Percentiles rank a stretch among this genome's conserved stretches.
Evolutionary conservation across 2,329 filamentous ascomycete species (phyloP).

Genomic region (Lizonia empirigonia): DNA sequence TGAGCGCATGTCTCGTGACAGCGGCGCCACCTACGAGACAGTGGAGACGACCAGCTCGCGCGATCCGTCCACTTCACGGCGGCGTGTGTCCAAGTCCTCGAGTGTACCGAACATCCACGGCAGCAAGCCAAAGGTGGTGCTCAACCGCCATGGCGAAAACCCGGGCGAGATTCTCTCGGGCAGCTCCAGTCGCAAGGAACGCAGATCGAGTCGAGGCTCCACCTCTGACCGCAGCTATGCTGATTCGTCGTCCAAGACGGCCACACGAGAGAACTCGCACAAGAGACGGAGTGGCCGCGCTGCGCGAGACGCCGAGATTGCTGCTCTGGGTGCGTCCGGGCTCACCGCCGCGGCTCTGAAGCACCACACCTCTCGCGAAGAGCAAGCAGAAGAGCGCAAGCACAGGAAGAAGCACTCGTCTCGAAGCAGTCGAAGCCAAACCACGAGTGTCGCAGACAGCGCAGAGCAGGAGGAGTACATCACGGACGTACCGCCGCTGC

Average conservation of each 20-base stretch:
- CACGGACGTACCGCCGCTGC: constrained; percentile 75
- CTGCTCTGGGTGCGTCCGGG: constrained; percentile 59
- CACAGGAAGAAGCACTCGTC: constrained; percentile 55
- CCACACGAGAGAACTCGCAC: constrained; percentile 56
- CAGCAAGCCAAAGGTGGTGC: constrained; percentile 63
- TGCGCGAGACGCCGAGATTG: constrained; percentile 61
- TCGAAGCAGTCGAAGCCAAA: constrained; percentile 58
- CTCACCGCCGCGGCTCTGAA: constrained; percentile 67
- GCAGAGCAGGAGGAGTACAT: constrained; percentile 58
- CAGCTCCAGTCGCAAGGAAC: constrained; percentile 58
- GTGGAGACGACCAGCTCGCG: constrained; percentile 60
- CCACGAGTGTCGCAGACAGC: constrained; percentile 60
- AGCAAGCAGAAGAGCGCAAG: constrained; percentile 49
- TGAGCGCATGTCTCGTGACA: constrained; percentile 58
- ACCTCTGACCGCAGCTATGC: constrained; percentile 52
- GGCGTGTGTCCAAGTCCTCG: constrained; percentile 64
- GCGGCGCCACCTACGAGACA: constrained; percentile 58
- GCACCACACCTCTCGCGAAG: constrained; percentile 68
- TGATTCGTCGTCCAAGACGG: constrained; percentile 31
- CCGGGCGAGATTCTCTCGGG: constrained; percentile 63
- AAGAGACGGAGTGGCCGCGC: constrained; percentile 61
- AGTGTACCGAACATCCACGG: constrained; percentile 64
- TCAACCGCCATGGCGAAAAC: constrained; percentile 64
- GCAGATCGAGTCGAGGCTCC: constrained; percentile 59
- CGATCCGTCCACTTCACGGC: constrained; percentile 54